Evolutionary conservation across 495 filamentous ascomycete genomes (phyloP), one percentile per base, ranked within the genome.

Genomic region (Hypoxylon rickii): DNA sequence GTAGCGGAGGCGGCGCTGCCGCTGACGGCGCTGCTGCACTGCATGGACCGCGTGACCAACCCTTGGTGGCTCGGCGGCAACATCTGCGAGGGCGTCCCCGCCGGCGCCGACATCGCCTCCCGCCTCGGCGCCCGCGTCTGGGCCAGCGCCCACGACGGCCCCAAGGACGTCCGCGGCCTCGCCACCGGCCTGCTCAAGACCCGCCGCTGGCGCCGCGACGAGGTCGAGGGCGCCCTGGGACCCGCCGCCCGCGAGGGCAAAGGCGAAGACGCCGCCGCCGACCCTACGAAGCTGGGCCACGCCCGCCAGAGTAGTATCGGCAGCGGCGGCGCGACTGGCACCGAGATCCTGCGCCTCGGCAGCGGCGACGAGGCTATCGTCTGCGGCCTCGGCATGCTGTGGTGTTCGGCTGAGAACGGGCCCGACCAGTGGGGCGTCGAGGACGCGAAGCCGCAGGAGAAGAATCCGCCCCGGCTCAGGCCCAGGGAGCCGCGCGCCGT

Each of bases 1-100:
- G 70, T 79, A 20, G 51, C 69, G n/a, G 72, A 77, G 54, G 74
- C 76, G n/a, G 82, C 85, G 1, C 72, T 86, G 0, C 86, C 86
- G 0, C 70, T 89, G 2, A 85, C 81, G 0, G 74, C 76, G 0
- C 79, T 89, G 1, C 70, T 89, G 0, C 86, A 89, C 60, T 82
- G 80, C 42, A 84, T 87, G 62, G 80, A 87, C 64, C 71, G 67
- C 7, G 71, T 83, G 10, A 44, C 71, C 8, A 87, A 85, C 51
- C 79, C 85, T 0, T 86, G 84, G 83, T 88, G 78, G 62, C 67
- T 88, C 3, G 86, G 86, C 36, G 86, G 86, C 1, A 82, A 81
- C 20, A 76, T 88, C 44, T 76, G 77, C 12, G 68, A 74, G 2
- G 86, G 86, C 8, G 73, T 78, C 12, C 80, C 80, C 4, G 76